Evolutionary conservation across 2,329 filamentous ascomycete genomes (phyloP).

Genomic region (Dactylellina parvicollis): DNA sequence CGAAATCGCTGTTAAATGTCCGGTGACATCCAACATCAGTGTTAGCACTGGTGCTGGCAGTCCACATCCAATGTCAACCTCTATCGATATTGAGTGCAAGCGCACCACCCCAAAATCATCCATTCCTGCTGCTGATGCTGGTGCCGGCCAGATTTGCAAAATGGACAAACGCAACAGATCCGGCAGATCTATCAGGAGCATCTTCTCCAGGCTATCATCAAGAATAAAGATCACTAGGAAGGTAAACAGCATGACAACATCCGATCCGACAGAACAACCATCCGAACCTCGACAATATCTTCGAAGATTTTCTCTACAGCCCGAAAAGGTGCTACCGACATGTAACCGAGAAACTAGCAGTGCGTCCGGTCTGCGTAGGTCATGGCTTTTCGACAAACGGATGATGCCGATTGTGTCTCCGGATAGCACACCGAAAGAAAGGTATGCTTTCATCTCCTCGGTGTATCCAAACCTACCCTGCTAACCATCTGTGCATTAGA

Average conservation of each 20-base stretch:
- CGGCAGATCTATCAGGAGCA: constrained; percentile 4
- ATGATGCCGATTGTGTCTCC: constrained; percentile 5
- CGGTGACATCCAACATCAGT: not conserved
- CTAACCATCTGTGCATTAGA: not conserved
- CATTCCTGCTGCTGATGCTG: not conserved
- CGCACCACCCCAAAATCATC: constrained; percentile 18
- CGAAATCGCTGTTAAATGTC: constrained; percentile 16
- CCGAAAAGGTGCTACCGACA: constrained; percentile 1
- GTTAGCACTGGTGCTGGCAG: not conserved
- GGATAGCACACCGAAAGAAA: constrained; percentile 11
- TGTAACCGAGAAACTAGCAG: constrained; percentile 22
- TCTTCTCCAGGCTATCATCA: constrained; percentile 35
- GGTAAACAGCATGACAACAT: not conserved
- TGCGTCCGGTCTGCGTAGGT: constrained; percentile 33
- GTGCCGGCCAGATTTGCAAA: not conserved
- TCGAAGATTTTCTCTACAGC: constrained; percentile 12
- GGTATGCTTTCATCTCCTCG: constrained; percentile 1
- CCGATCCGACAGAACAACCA: not conserved
- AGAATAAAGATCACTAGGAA: constrained; percentile 7
- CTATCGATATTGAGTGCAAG: constrained; percentile 18
- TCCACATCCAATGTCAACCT: constrained; percentile 20
- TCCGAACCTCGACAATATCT: constrained; percentile 4
- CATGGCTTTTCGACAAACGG: constrained; percentile 48
- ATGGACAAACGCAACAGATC: constrained; percentile 5
- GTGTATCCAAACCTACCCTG: not conserved